Evolutionary conservation across 257 asterid species (phyloP), one percentile per base, ranked within the genome.

Genomic region (Apocynum venetum): DNA sequence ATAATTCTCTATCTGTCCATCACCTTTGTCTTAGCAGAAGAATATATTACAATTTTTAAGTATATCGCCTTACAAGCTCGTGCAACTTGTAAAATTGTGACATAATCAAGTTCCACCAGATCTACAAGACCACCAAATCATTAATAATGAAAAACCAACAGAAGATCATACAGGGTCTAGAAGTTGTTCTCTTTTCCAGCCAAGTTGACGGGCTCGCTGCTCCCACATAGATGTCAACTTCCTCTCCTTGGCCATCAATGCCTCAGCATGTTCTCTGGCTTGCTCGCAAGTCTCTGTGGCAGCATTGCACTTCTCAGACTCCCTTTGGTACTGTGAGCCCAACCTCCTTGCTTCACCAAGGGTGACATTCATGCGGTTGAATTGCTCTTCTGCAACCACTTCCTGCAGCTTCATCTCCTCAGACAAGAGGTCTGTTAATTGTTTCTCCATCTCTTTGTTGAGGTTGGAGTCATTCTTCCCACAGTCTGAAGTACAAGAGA

Each of bases 381-480:
- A 49, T 76, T 82, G 89, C 71, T 89, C 96, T 78, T 81, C 88
- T 8, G 79, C 82, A 0, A 89, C 90, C 0, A 82, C 74, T 84
- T 86, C 92, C 80, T 91, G 96, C 81, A 91, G 78, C 86, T 85
- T 93, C 41, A 93, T 81, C 88, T 93, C 97, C 76, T 93, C 97
- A 0, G 96, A 87, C 15, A 93, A 53, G 57, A 91, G 85, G 83
- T 91, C 97, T 72, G 87, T 92, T 19, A 87, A 84, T 63, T 92
- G 96, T 89, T 92, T 92, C 87, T 85, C 89, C 97, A 91, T 86
- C 79, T 93, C 94, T 79, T 86, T 67, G 35, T 67, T 67, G 36
- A 67, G 72, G 36, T 43, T 44, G 3, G 72, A 67, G 36, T 19
- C 72, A 41, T 67, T 17, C 52, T 67, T 67, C 52, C 72, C 72